phyloP scores from a whole-genome alignment of 1,284 basidiomycete genomes.

The Cryptococcus deneoformans region DNA sequence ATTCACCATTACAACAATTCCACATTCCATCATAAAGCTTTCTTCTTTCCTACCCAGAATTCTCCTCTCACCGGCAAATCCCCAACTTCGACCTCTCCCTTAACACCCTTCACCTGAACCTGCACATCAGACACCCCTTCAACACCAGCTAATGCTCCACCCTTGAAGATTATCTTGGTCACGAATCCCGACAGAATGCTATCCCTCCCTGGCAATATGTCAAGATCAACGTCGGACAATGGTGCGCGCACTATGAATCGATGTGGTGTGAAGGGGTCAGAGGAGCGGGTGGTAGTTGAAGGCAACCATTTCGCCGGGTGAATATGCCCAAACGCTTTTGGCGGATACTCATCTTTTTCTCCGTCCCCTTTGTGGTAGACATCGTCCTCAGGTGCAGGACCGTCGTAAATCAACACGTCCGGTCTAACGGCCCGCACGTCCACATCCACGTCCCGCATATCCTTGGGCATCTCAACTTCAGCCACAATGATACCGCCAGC shows the following conservation, averaged over 20 bases:
- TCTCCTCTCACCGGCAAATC: constrained; percentile 42
- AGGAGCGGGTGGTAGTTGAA: constrained; percentile 18
- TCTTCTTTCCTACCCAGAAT: constrained; percentile 39
- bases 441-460: constrained; percentile 29
- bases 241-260: constrained; percentile 40
- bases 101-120: constrained; percentile 30
- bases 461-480: constrained; percentile 35
- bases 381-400: constrained; percentile 21
- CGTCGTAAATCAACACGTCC: constrained; percentile 47
- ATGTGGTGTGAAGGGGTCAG: constrained; percentile 22
- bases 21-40: not conserved
- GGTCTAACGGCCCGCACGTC: constrained; percentile 40
- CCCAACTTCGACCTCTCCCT: constrained; percentile 25
- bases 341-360: constrained; percentile 17
- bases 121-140: constrained; percentile 39
- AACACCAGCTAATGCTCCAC: constrained; percentile 47
- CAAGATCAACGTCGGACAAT: constrained; percentile 37
- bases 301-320: constrained; percentile 25
- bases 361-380: constrained; percentile 11
- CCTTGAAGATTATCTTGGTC: constrained; percentile 46
- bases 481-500: constrained; percentile 45
- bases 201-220: constrained; percentile 43
- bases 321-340: constrained; percentile 29
- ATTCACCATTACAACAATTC: not conserved
- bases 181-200: constrained; percentile 44